A percentile compares a stretch with the other conserved stretches of the same genome.
phyloP scores from a whole-genome alignment of 371 early-diverging fungal species.

The Circinella minor region DNA sequence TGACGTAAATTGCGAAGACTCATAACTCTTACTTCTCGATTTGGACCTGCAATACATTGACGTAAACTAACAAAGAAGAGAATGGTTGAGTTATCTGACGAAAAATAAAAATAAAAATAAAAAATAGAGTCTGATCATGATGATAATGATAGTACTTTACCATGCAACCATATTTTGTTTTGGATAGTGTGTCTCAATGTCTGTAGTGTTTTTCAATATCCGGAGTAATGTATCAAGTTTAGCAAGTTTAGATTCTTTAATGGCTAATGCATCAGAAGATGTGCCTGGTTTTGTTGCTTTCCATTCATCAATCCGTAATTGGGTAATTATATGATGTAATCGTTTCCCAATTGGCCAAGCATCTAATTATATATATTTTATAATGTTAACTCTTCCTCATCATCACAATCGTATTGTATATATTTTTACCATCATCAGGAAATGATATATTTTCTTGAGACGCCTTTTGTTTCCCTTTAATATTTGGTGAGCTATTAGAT shows the following conservation, averaged over 20 bases:
- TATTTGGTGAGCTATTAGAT: conserved; percentile 41
- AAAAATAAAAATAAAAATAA: too few species aligned
- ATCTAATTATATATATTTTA: conserved; percentile 22
- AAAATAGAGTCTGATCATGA: too few species aligned
- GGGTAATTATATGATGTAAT: conserved; percentile 38
- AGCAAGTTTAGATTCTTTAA: conserved; percentile 43
- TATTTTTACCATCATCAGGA: conserved; percentile 47
- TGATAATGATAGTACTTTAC: conserved; percentile 20
- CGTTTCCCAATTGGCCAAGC: conserved; percentile 43
- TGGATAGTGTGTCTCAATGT: conserved; percentile 41
- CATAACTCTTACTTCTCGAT: conserved; percentile 55
- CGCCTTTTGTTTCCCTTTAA: conserved; percentile 42
- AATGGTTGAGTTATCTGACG: background rate
- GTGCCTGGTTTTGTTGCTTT: conserved; percentile 22
- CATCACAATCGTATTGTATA: background rate
- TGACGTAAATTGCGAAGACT: conserved; percentile 62
- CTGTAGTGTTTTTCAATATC: conserved; percentile 50
- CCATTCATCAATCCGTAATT: conserved; percentile 45
- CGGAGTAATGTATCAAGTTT: conserved; percentile 42
- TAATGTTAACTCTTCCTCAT: too few species aligned
- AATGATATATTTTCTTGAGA: conserved; percentile 45
- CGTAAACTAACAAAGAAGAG: conserved; percentile 41
- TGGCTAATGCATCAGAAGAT: conserved; percentile 13
- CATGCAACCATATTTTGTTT: conserved; percentile 37
- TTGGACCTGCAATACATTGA: conserved; percentile 58